Percentiles rank a stretch among this genome's conserved stretches.
Conservation (phyloP, 345 rosid species). For the Stellera chamaejasme region DNA sequence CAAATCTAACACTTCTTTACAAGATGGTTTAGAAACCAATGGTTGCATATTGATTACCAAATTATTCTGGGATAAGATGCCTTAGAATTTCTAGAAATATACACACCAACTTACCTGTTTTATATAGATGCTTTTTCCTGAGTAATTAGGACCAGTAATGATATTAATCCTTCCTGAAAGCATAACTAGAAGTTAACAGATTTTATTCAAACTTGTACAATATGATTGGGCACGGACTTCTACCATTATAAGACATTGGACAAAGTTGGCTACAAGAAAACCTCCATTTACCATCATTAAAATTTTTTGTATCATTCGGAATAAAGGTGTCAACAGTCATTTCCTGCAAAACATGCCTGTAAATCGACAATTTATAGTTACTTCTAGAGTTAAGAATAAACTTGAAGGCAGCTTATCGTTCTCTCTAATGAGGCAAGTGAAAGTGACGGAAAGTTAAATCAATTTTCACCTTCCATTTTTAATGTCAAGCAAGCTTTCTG, state of each 20-base stretch:
- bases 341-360: slow-evolving; percentile 97
- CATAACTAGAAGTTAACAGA: slow-evolving; percentile 9
- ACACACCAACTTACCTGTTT: slow-evolving; percentile 56
- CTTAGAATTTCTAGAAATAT: not conserved
- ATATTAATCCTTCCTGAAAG: slow-evolving; percentile 65
- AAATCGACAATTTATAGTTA: slow-evolving; percentile 3
- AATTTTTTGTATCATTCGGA: slow-evolving; percentile 76
- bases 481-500: slow-evolving; percentile 62
- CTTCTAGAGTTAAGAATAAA: not conserved
- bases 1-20: too few relatives aligned
- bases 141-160: slow-evolving; percentile 96
- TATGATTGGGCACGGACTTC: not conserved
- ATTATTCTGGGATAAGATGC: not conserved
- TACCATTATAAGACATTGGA: slow-evolving; percentile 2
- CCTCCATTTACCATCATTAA: slow-evolving; percentile 42
- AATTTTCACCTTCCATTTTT: slow-evolving; percentile 70
- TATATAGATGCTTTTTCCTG: slow-evolving; percentile 93
- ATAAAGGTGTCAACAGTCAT: slow-evolving; percentile 94
- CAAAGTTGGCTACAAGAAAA: slow-evolving; percentile 10
- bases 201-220: slow-evolving; percentile 5
- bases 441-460: not conserved
- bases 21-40: too few relatives aligned
- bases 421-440: not conserved
- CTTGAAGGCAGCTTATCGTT: not conserved
- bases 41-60: too few relatives aligned